Evolutionary conservation across 352 stramenopile species (phyloP).

Genomic region (Pythium utonaiense): DNA sequence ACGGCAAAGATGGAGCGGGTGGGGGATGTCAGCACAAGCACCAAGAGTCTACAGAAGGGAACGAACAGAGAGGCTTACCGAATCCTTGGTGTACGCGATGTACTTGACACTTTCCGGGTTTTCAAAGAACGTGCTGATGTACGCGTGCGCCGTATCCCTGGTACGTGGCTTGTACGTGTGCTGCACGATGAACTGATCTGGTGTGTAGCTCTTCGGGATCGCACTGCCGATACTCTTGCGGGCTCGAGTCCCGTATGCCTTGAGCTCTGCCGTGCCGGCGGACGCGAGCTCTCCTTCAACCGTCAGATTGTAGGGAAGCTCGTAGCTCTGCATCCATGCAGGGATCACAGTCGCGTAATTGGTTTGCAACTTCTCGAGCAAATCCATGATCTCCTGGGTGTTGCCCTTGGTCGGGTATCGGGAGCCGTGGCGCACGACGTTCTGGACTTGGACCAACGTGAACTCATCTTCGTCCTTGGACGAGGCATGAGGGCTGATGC

Average conservation of each 20-base stretch:
- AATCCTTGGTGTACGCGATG: constrained; percentile 23
- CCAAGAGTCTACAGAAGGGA: background rate
- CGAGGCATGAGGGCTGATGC: background rate
- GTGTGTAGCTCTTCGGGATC: constrained; percentile 29
- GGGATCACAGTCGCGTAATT: constrained; percentile 34
- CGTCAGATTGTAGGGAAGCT: constrained; percentile 60
- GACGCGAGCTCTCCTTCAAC: constrained; percentile 40
- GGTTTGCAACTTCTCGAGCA: constrained; percentile 40
- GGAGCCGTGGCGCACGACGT: constrained; percentile 22
- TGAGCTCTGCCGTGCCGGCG: constrained; percentile 20
- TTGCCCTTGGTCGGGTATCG: constrained; percentile 52
- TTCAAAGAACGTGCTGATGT: constrained; percentile 46
- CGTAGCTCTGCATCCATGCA: constrained; percentile 59
- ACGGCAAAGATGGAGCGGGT: too few relatives aligned
- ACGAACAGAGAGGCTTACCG: constrained; percentile 9
- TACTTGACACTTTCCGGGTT: constrained; percentile 44
- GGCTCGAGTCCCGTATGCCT: constrained; percentile 7
- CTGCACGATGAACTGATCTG: constrained; percentile 37
- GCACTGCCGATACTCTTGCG: constrained; percentile 4
- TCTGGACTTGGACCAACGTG: constrained; percentile 24
- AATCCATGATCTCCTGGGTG: constrained; percentile 42
- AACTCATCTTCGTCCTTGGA: constrained; percentile 7
- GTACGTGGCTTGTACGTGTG: constrained; percentile 55
- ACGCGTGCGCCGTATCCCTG: constrained; percentile 53
- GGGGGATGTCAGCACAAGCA: too few relatives aligned